These are phyloP conservation scores for Fusarium siculi DNA, from an alignment of 2,329 filamentous ascomycete genomes.

Conservation along the genomic window DNA sequence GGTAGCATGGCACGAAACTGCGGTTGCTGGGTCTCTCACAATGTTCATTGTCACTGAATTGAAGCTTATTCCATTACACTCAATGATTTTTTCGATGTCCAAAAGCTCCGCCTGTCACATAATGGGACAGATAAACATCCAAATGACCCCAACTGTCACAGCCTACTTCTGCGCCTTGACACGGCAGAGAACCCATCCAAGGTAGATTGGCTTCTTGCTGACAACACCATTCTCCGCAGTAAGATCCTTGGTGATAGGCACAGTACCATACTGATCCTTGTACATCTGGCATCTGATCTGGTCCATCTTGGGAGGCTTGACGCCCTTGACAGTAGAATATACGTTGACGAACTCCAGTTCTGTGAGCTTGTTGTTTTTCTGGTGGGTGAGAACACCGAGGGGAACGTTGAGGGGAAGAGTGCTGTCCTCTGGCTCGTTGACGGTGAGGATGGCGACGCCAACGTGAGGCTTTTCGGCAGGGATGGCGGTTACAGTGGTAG, in stretches of 20 bases:
- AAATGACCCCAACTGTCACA: neutral
- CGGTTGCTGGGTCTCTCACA: accelerated
- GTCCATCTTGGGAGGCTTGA: constrained; percentile 1
- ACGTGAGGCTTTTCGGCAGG: neutral
- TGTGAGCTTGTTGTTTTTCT: constrained; percentile 9
- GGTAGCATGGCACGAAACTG: accelerated
- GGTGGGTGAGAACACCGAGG: constrained; percentile 18
- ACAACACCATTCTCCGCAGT: constrained; percentile 1
- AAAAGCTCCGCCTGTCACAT: neutral
- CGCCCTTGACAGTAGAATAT: neutral
- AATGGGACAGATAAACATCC: accelerated
- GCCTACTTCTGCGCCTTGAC: constrained; percentile 3
- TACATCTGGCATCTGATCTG: constrained; percentile 31
- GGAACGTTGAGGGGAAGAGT: constrained; percentile 13
- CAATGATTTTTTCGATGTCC: neutral
- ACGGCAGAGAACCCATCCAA: constrained; percentile 35
- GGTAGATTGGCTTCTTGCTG: constrained; percentile 26
- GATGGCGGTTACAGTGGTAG: neutral
- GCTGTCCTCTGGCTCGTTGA: constrained; percentile 1
- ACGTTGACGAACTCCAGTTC: constrained; percentile 6
- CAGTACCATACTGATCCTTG: constrained; percentile 22
- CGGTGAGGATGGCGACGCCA: constrained; percentile 14
- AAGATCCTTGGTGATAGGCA: constrained; percentile 15
- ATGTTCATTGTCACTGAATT: no score
- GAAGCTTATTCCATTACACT: neutral